Evolutionary conservation across 805 yeast genomes (phyloP).

Genomic region (Cyberlindnera xylosilytica): DNA sequence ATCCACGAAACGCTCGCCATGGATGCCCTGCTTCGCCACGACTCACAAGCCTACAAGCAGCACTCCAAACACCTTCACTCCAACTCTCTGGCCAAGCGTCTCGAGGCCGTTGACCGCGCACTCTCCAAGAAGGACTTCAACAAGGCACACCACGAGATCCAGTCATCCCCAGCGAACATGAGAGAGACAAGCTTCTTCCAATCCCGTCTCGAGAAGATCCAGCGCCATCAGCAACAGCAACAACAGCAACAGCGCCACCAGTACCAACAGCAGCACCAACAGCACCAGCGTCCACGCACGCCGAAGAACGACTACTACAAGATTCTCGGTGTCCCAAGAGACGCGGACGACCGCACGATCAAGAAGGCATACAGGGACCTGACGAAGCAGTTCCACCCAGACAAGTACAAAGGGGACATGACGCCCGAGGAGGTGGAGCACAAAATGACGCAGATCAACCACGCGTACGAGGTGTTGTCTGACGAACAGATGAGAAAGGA

Average conservation of each 20-base stretch:
- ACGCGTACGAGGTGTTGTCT: conserved; percentile 84
- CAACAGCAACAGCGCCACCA: conserved; percentile 46
- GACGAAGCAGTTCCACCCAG: conserved; percentile 87
- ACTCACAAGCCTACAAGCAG: conserved; percentile 25
- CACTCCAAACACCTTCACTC: conserved; percentile 27
- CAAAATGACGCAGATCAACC: conserved; percentile 89
- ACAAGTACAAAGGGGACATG: conserved; percentile 73
- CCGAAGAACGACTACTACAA: conserved; percentile 73
- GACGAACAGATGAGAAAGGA: conserved; percentile 58
- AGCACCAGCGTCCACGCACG: conserved; percentile 28
- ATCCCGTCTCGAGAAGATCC: conserved; percentile 31
- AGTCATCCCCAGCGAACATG: conserved; percentile 37
- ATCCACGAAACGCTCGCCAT: conserved; percentile 41
- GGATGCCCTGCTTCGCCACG: conserved; percentile 31
- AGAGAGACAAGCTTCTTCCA: conserved; percentile 32
- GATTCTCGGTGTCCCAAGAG: conserved; percentile 60
- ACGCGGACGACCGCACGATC: conserved; percentile 69
- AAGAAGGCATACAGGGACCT: conserved; percentile 77
- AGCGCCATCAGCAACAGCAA: conserved; percentile 33
- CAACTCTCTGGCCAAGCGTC: conserved; percentile 30
- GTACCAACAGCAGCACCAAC: conserved; percentile 36
- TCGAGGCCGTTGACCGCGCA: conserved; percentile 34
- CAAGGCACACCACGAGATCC: conserved; percentile 39
- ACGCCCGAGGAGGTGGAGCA: conserved; percentile 67
- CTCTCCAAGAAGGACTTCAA: conserved; percentile 23